Conservation (phyloP, 257 asterid species). For the Solanum peruvianum region DNA sequence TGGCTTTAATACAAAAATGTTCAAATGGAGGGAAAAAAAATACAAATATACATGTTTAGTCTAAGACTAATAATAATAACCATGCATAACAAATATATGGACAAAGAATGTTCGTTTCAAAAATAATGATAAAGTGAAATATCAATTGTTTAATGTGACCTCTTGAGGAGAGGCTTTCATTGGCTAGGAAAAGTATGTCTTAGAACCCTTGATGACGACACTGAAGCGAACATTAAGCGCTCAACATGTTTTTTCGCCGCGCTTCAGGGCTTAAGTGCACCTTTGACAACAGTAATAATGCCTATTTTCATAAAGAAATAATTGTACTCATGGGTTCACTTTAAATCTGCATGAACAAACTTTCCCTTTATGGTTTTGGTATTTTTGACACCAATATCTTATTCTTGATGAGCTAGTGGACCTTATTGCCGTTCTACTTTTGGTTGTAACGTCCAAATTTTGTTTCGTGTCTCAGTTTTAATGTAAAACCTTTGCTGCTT, state of each 20-base stretch:
- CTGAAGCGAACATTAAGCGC: not conserved
- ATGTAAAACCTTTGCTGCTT: not conserved
- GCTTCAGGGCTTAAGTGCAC: too few species aligned
- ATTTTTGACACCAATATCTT: not conserved
- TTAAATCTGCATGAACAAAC: not conserved
- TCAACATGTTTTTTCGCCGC: too few species aligned
- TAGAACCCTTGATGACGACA: not conserved
- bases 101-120: not conserved
- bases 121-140: not conserved
- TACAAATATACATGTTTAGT: not conserved
- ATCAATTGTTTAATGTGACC: not conserved
- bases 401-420: not conserved
- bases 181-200: not conserved
- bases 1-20: not conserved
- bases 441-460: not conserved
- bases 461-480: not conserved
- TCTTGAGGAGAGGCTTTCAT: not conserved
- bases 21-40: not conserved
- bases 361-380: not conserved
- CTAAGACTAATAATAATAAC: not conserved
- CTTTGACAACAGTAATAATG: too few species aligned
- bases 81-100: not conserved
- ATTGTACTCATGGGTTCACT: not conserved
- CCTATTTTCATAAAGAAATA: too few species aligned
- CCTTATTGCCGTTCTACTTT: not conserved